Evolutionary conservation across 805 yeast species (phyloP).

Genomic region (Yueomyces sinensis): DNA sequence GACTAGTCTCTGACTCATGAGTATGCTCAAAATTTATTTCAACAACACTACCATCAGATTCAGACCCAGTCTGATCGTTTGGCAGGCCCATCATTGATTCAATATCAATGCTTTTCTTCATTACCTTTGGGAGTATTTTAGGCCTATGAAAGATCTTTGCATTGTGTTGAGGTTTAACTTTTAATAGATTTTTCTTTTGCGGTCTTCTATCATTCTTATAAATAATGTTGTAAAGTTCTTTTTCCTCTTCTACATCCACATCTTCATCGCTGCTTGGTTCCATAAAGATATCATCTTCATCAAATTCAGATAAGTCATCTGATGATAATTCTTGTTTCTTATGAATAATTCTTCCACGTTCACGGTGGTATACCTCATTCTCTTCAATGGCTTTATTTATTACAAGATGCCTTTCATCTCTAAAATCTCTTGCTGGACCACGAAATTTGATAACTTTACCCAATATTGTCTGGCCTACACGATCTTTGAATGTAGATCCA

Average conservation of each 20-base stretch:
- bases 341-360: slow-evolving; percentile 14
- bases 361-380: slow-evolving; percentile 21
- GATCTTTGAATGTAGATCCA: slow-evolving; percentile 45
- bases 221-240: slow-evolving; percentile 8
- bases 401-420: slow-evolving; percentile 56
- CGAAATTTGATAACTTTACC: slow-evolving; percentile 68
- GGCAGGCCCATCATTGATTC: slow-evolving; percentile 18
- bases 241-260: slow-evolving; percentile 14
- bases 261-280: slow-evolving; percentile 8
- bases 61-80: not conserved
- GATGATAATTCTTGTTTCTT: not conserved
- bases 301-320: slow-evolving; percentile 16
- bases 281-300: slow-evolving; percentile 3
- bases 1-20: not conserved
- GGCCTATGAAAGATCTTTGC: not conserved
- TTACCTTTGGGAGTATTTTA: no score
- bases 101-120: slow-evolving; percentile 1
- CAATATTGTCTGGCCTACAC: slow-evolving; percentile 60
- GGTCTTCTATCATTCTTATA: slow-evolving; percentile 7
- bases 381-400: slow-evolving; percentile 41
- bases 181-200: slow-evolving; percentile 1
- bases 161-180: not conserved
- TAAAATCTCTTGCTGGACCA: slow-evolving; percentile 65
- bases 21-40: no score
- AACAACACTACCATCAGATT: not conserved